These are phyloP conservation scores for Podila epicladia DNA, from an alignment of 192 early-diverging fungal species.

Conservation along the genomic window DNA sequence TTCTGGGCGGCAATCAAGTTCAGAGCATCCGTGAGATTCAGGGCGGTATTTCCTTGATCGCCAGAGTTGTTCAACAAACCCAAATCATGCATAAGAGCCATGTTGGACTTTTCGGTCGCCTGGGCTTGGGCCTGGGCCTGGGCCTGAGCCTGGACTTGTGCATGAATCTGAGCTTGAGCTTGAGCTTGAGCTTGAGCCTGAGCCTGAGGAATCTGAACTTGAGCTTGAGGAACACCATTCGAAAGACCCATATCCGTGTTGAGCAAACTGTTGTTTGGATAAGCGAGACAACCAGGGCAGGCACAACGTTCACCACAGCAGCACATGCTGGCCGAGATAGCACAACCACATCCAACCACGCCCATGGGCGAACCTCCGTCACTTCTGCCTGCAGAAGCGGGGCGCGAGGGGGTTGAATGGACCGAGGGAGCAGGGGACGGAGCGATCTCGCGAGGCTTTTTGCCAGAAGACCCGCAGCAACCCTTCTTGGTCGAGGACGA, in stretches of 20 bases:
- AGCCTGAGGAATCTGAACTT: no score
- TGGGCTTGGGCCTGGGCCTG: neutral
- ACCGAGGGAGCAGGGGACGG: slow-evolving; percentile 19
- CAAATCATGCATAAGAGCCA: slow-evolving; percentile 13
- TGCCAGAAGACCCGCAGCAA: slow-evolving; percentile 8
- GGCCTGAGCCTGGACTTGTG: neutral
- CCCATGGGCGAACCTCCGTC: neutral
- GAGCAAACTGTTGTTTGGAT: slow-evolving; percentile 19
- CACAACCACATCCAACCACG: slow-evolving; percentile 29
- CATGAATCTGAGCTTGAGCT: no score
- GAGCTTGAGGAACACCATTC: no score
- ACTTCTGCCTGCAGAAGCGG: slow-evolving; percentile 34
- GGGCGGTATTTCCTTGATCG: neutral
- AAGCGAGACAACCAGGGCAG: slow-evolving; percentile 47
- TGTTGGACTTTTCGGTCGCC: slow-evolving; percentile 1
- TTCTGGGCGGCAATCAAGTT: slow-evolving; percentile 23
- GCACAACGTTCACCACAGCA: slow-evolving; percentile 48
- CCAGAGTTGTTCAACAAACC: neutral
- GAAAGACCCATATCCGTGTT: no score
- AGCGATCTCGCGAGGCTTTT: slow-evolving; percentile 2
- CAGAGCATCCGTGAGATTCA: slow-evolving; percentile 32
- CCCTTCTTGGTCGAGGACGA: slow-evolving; percentile 10
- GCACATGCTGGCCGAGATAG: slow-evolving; percentile 44
- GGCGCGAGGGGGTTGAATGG: slow-evolving; percentile 5
- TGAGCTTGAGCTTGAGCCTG: no score